Conservation (phyloP, 805 yeast species). For the Saccharomycopsis vini region DNA sequence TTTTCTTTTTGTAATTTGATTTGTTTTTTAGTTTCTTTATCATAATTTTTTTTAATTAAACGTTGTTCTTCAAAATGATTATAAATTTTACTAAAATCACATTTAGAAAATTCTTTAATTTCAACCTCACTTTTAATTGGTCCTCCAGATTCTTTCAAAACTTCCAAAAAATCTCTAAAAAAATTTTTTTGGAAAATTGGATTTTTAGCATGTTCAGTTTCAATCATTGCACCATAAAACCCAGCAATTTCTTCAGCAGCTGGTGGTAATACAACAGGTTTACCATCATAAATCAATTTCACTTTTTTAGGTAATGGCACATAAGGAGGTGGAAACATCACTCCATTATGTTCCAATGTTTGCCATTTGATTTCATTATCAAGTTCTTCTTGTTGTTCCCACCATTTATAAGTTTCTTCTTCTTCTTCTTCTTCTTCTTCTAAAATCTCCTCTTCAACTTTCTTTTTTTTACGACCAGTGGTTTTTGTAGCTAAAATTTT, state of each 20-base stretch:
- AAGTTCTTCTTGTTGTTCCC: conserved; percentile 78
- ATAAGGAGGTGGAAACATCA: conserved; percentile 86
- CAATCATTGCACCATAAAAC: conserved; percentile 80
- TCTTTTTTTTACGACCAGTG: conserved; percentile 18
- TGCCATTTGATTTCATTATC: conserved; percentile 82
- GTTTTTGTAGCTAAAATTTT: conserved; percentile 17
- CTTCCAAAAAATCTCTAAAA: conserved; percentile 66
- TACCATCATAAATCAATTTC: conserved; percentile 65
- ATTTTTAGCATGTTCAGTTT: conserved; percentile 81
- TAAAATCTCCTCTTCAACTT: conserved; percentile 19
- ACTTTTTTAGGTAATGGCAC: conserved; percentile 76
- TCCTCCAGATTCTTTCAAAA: conserved; percentile 64
- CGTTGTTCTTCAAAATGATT: conserved; percentile 60
- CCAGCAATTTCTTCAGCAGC: conserved; percentile 97
- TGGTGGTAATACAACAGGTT: conserved; percentile 63
- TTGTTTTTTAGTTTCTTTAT: conserved; percentile 67
- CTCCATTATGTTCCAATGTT: conserved; percentile 80
- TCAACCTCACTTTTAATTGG: conserved; percentile 32
- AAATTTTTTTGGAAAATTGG: conserved; percentile 82
- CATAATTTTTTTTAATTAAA: conserved; percentile 60
- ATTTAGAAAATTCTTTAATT: conserved; percentile 50
- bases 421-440: conserved; percentile 35
- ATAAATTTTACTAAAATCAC: conserved; percentile 72
- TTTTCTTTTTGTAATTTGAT: conserved; percentile 65
- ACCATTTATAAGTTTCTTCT: conserved; percentile 56